phyloP scores from a whole-genome alignment of 352 stramenopile species.

The Pythium angustatum region DNA sequence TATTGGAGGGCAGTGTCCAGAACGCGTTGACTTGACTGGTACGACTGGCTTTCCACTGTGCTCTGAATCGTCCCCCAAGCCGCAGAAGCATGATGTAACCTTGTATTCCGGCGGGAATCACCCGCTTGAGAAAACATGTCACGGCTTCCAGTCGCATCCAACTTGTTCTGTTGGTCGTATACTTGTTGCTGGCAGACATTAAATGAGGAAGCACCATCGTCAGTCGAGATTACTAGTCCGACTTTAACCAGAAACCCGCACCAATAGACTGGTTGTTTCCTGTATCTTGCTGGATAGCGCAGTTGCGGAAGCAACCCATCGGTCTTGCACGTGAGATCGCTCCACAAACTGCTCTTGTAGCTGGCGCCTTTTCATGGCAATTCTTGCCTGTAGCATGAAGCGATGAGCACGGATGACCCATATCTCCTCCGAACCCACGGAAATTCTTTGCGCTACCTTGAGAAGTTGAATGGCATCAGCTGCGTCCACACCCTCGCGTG shows the following conservation, averaged over 20 bases:
- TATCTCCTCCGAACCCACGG: not conserved
- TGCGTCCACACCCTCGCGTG: conserved; percentile 27
- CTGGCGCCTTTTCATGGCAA: conserved; percentile 44
- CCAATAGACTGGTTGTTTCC: conserved; percentile 34
- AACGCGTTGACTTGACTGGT: conserved; percentile 32
- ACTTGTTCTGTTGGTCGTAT: conserved; percentile 41
- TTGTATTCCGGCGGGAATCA: conserved; percentile 28
- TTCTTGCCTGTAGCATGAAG: conserved; percentile 27
- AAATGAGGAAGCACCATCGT: too few relatives aligned
- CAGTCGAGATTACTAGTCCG: too few relatives aligned
- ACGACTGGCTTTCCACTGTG: conserved; percentile 19
- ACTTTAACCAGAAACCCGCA: conserved; percentile 16
- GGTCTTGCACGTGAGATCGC: conserved; percentile 42
- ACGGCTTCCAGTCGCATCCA: conserved; percentile 33
- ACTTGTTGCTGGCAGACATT: conserved; percentile 35
- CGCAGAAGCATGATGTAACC: conserved; percentile 24
- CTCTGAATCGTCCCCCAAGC: conserved; percentile 40
- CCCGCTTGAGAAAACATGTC: conserved; percentile 40
- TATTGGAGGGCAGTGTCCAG: conserved; percentile 38
- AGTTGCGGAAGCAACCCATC: conserved; percentile 40
- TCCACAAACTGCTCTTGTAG: conserved; percentile 43
- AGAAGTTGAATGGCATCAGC: conserved; percentile 22
- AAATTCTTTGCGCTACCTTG: too few relatives aligned
- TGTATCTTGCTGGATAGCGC: conserved; percentile 42
- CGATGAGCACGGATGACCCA: not conserved